Evolutionary conservation across 176 grass and related monocot species (phyloP).

Genomic region (Poa pratensis): DNA sequence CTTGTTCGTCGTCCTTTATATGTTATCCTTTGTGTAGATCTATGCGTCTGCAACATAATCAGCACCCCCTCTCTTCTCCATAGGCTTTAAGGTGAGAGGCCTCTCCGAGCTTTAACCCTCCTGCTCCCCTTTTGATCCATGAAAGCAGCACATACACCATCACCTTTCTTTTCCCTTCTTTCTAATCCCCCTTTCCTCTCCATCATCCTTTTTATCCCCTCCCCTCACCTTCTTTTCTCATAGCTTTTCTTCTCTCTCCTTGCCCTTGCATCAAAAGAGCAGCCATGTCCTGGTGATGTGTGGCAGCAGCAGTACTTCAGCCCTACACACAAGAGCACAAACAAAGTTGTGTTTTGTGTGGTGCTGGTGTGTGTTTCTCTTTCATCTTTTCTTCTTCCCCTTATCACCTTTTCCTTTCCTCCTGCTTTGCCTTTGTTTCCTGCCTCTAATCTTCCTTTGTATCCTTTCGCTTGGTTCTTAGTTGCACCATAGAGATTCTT

Average conservation of each 20-base stretch:
- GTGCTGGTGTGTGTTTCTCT: slow-evolving; percentile 68
- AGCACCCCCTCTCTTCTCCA: slow-evolving; percentile 44
- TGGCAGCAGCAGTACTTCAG: slow-evolving; percentile 52
- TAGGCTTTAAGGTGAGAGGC: slow-evolving; percentile 63
- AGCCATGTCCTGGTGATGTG: slow-evolving; percentile 66
- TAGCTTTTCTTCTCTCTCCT: slow-evolving; percentile 67
- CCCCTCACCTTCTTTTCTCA: slow-evolving; percentile 47
- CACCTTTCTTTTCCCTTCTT: slow-evolving; percentile 72
- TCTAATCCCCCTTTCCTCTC: slow-evolving; percentile 57
- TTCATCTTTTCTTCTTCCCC: slow-evolving; percentile 57
- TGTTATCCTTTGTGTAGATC: slow-evolving; percentile 60
- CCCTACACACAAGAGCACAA: slow-evolving; percentile 68
- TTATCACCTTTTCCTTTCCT: slow-evolving; percentile 61
- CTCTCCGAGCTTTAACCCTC: slow-evolving; percentile 66
- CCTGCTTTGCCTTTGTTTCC: slow-evolving; percentile 28
- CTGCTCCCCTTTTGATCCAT: slow-evolving; percentile 61
- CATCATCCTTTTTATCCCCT: slow-evolving; percentile 54
- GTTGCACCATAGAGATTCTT: slow-evolving; percentile 58
- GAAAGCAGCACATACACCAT: slow-evolving; percentile 78
- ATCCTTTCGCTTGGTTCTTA: slow-evolving; percentile 77
- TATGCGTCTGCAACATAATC: slow-evolving; percentile 53
- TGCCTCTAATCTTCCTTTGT: slow-evolving; percentile 67
- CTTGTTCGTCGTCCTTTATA: slow-evolving; percentile 47
- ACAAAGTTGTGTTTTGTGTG: slow-evolving; percentile 70
- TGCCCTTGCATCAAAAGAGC: slow-evolving; percentile 67